Evolutionary conservation across 2,329 filamentous ascomycete species (phyloP), one percentile per base, ranked within the genome.

Genomic region (Fusarium albosuccineum): DNA sequence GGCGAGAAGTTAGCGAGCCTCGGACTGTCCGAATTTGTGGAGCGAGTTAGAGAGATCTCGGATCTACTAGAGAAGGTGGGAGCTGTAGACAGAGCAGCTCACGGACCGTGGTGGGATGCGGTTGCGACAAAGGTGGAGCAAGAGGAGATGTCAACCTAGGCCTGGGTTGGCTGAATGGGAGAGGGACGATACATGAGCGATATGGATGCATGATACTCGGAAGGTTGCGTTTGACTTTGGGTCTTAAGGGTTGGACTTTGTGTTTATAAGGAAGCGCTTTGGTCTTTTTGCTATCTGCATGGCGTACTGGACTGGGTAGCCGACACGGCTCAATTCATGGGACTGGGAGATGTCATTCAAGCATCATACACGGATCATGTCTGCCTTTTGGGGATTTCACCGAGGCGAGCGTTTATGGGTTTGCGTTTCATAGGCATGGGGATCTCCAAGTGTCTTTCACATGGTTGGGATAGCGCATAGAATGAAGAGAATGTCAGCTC

Each of bases 1-100:
- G 87, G 87, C 10, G 91, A 94, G 76, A 89, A 87, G 60, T 83
- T 94, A 8, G 90, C 90, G 1, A 85, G 85, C 3, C 83, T 91
- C 16, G 92, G 92, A 0, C 79, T 94, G 58, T 89, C 89, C 0
- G 92, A 94, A 77, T 94, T 94, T 74, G 89, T 91, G 14, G 86
- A 87, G 29, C 87, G 85, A 62, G 88, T 94, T 13, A 83, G 89
- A 33, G 87, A 88, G 49, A 89, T 94, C 70, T 88, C 92, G 8
- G 90, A 92, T 34, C 83, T 90, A 73, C 79, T 94, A 62, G 84
- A 86, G 41, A 85, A 86, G 73, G 84, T 93, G 4, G 88, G 89
- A 13, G 81, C 81, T 5, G 88, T 93, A 6, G 91, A 94, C 74
- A 84, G 89, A 65, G 88, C 87, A 63, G 85, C 87, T 8, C 91